Percentiles rank a stretch among this genome's conserved stretches.
Evolutionary conservation across 768 basidiomycete species (phyloP).

Genomic region (Boletales sp.): DNA sequence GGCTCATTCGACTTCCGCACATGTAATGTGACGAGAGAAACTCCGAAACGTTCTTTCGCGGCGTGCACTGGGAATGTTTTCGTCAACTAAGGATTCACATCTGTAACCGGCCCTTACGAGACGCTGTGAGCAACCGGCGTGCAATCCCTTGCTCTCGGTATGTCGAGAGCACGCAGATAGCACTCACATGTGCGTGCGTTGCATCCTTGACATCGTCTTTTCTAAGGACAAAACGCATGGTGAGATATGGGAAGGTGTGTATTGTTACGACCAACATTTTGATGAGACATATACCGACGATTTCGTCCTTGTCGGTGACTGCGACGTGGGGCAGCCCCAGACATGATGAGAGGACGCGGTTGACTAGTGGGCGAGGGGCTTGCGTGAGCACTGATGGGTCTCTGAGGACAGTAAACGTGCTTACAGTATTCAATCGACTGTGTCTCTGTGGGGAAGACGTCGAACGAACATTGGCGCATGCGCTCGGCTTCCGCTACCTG

Average conservation of each 20-base stretch:
- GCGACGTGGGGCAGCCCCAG: no score
- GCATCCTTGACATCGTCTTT: slow-evolving; percentile 4
- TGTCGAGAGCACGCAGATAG: slow-evolving; percentile 3
- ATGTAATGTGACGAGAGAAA: slow-evolving; percentile 4
- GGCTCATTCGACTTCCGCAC: slow-evolving; percentile 6
- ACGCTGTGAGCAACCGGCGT: slow-evolving; percentile 1
- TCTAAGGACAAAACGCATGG: neutral
- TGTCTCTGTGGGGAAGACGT: no score
- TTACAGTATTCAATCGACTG: no score
- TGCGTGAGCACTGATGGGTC: no score
- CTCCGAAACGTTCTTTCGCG: neutral
- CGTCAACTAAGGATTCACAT: no score
- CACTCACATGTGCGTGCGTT: slow-evolving; percentile 4
- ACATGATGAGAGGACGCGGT: no score
- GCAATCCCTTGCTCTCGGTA: slow-evolving; percentile 8
- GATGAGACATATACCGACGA: slow-evolving; percentile 9
- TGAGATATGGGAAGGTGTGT: neutral
- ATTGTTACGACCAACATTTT: slow-evolving; percentile 1
- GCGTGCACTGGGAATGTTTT: no score
- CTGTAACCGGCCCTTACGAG: neutral
- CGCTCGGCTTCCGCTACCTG: no score
- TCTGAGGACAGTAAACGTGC: no score
- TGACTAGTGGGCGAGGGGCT: no score
- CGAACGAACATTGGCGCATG: no score
- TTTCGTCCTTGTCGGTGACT: neutral